Evolutionary conservation across 2,329 filamentous ascomycete species (phyloP), one percentile per base, ranked within the genome.

Genomic region (Trichoderma gracile): DNA sequence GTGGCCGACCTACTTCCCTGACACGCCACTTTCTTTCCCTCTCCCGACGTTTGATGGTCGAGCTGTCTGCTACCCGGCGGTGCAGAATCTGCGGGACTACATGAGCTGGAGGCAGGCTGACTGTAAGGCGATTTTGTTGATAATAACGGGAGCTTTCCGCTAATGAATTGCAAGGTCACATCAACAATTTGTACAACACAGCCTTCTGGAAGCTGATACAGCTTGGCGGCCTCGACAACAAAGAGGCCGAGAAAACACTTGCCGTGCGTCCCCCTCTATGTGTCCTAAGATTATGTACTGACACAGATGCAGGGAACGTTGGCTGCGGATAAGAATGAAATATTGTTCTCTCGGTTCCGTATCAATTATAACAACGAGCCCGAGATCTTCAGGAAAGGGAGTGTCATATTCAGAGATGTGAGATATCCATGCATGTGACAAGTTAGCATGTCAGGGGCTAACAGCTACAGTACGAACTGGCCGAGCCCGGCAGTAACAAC

Each of bases 341-440:
- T 99, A 21, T 79, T 99, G 15, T 99, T 95, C 76, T 90, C 88
- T 1, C 84, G 84, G 27, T 98, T 97, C 76, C 86, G 88, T 3
- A 93, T 98, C 74, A 99, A 99, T 78, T 99, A 99, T 79, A 99
- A 99, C 77, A 95, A 97, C 69, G 95, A 99, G 76, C 87, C 87
- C 0, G 92, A 96, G 68, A 93, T 97, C 17, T 97, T 86, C 77
- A 95, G 89, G 76, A 99, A 98, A 75, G 95, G 95, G 5, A 98
- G 92, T 69, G 89, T 97, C 2, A 78, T 98, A 5, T 95, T 93
- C 75, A 85, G 93, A 71, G 90, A 95, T 74, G 90, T 90, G 78
- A 72, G 85, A 27, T 14, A 10, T 19, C 17, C 7, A 15, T 6
- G 19, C 33, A 21, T 27, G 10, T 10, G 19, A 5, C 33, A 10